phyloP scores from a whole-genome alignment of 202 grass and related monocot species.

The Zizania palustris region DNA sequence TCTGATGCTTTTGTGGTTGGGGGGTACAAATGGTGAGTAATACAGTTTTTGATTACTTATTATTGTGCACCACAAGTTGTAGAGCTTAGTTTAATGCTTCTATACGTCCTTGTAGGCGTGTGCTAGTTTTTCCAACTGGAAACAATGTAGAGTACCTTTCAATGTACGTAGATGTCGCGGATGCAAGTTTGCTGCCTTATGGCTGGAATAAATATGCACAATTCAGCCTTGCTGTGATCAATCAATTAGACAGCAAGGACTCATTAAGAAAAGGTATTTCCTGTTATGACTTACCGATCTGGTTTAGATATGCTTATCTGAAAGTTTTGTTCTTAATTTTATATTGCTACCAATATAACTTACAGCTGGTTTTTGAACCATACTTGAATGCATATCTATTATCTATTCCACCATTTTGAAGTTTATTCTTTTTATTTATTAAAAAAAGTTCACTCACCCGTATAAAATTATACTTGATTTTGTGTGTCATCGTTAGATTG shows the following conservation, averaged over 20 bases:
- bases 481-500: no score
- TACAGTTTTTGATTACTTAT: not conserved
- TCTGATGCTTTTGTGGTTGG: constrained; percentile 60
- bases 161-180: constrained; percentile 76
- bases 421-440: constrained; percentile 28
- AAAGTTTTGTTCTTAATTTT: constrained; percentile 15
- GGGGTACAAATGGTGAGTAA: constrained; percentile 61
- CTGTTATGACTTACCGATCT: constrained; percentile 8
- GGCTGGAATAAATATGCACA: constrained; percentile 76
- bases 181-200: constrained; percentile 49
- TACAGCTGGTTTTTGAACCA: not conserved
- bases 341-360: constrained; percentile 19
- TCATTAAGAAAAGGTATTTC: constrained; percentile 68
- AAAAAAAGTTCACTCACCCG: no score
- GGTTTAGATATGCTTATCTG: constrained; percentile 5
- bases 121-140: constrained; percentile 68
- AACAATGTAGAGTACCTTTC: constrained; percentile 63
- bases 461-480: no score
- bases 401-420: constrained; percentile 27
- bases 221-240: constrained; percentile 70
- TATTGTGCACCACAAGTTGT: not conserved
- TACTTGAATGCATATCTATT: constrained; percentile 26
- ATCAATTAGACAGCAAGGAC: constrained; percentile 56
- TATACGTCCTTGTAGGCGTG: constrained; percentile 52
- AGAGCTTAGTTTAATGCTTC: constrained; percentile 22